Evolutionary conservation across 768 basidiomycete species (phyloP), one percentile per base, ranked within the genome.

Genomic region (Piloderma croceum): DNA sequence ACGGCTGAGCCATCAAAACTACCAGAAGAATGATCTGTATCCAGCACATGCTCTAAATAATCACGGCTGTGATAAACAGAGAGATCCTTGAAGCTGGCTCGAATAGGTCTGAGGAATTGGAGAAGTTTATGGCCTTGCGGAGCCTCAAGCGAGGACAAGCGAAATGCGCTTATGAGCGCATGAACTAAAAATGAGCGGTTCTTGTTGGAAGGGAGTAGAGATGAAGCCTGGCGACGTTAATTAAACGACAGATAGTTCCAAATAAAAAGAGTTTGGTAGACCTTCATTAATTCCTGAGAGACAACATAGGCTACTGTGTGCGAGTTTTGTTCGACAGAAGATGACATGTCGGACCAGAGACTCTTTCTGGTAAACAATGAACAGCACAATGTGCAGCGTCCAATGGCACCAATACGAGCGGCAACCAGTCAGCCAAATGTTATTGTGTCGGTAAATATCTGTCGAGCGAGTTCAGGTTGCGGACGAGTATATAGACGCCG

Each of bases 301-400:
- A 73, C 75, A 18, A 81, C 58, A 42, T 83, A 81, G 19, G 56
- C 65, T 9, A 76, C 62, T 31, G 10, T 31, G 29, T 31, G 17
- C 58, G 61, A n/a, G 67, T 62, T 60, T 94, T 91, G 62, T 90
- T 76, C 11, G 83, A 77, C 7, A 93, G 69, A 0, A 99, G 73
- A 3, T 96, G 72, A 1, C 90, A 93, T 1, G 90, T 92, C 47
- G 97, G n/a, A n/a, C n/a, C n/a, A n/a, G n/a, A n/a, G n/a, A n/a
- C n/a, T n/a, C n/a, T n/a, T n/a, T n/a, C n/a, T n/a, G n/a, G n/a
- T n/a, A n/a, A n/a, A n/a, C n/a, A n/a, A n/a, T n/a, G n/a, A n/a
- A n/a, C n/a, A n/a, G n/a, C n/a, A n/a, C n/a, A n/a, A n/a, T n/a
- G n/a, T n/a, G n/a, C n/a, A n/a, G n/a, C n/a, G n/a, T n/a, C n/a